phyloP scores from a whole-genome alignment of 331 rosid genomes.

The Stylosanthes scabra region DNA sequence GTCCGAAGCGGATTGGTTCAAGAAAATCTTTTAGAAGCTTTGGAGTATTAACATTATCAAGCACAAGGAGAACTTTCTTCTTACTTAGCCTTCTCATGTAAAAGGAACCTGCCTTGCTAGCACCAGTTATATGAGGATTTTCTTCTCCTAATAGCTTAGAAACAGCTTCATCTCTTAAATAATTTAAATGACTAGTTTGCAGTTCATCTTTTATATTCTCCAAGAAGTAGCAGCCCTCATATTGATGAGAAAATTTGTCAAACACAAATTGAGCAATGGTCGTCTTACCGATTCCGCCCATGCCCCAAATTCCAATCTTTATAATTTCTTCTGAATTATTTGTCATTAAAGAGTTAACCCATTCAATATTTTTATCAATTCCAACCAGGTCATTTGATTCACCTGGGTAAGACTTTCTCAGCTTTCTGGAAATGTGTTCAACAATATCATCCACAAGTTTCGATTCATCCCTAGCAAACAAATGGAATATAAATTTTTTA shows the following conservation, averaged over 20 bases:
- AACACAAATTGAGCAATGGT: conserved; percentile 1
- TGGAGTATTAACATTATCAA: conserved; percentile 6
- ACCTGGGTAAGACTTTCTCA: background rate
- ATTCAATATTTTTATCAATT: background rate
- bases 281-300: background rate
- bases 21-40: background rate
- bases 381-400: background rate
- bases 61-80: conserved; percentile 5
- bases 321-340: background rate
- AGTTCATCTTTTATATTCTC: background rate
- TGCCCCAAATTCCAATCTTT: conserved; percentile 3
- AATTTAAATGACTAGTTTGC: background rate
- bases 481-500: no score
- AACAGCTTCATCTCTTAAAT: conserved; percentile 6
- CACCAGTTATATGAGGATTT: background rate
- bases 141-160: background rate
- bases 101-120: background rate
- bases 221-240: background rate
- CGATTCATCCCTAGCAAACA: background rate
- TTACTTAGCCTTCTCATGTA: background rate
- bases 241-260: background rate
- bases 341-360: background rate
- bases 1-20: background rate
- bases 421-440: background rate
- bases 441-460: background rate